phyloP scores from a whole-genome alignment of 805 yeast genomes.

The Kregervanrija fluxuum region DNA sequence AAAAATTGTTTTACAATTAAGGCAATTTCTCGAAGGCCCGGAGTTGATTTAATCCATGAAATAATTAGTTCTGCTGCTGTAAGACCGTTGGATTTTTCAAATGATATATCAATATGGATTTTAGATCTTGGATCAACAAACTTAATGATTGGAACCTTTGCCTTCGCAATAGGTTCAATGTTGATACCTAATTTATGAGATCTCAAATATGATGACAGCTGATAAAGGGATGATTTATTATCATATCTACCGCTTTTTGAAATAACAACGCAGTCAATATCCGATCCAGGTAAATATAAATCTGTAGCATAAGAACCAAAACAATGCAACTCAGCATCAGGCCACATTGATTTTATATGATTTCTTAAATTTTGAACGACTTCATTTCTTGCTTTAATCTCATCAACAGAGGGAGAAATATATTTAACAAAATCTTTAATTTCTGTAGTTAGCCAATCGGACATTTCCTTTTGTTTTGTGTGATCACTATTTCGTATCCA shows the following conservation, averaged over 20 bases:
- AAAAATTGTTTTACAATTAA: constrained; percentile 80
- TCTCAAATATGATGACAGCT: constrained; percentile 63
- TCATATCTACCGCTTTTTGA: constrained; percentile 55
- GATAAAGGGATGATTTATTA: constrained; percentile 59
- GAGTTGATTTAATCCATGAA: constrained; percentile 63
- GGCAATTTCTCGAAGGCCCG: constrained; percentile 78
- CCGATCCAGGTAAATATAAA: constrained; percentile 88
- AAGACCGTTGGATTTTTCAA: constrained; percentile 77
- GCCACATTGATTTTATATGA: constrained; percentile 57
- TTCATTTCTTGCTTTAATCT: constrained; percentile 57
- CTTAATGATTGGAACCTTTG: constrained; percentile 92
- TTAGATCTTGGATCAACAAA: constrained; percentile 66
- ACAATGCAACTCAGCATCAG: constrained; percentile 69
- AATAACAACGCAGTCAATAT: constrained; percentile 85
- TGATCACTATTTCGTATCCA: constrained; percentile 80
- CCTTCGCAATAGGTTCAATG: constrained; percentile 80
- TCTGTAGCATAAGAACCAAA: constrained; percentile 96
- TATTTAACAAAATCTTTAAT: constrained; percentile 78
- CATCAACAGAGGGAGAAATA: constrained; percentile 75
- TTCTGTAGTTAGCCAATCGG: constrained; percentile 83
- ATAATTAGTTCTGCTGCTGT: constrained; percentile 75
- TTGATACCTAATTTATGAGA: constrained; percentile 54
- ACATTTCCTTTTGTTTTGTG: constrained; percentile 65
- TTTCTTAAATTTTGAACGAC: constrained; percentile 55
- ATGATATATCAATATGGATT: constrained; percentile 83